Percentiles rank a stretch among this genome's conserved stretches.
Conservation (phyloP, 2,329 filamentous ascomycete genomes). For the Colletotrichum theobromicola region DNA sequence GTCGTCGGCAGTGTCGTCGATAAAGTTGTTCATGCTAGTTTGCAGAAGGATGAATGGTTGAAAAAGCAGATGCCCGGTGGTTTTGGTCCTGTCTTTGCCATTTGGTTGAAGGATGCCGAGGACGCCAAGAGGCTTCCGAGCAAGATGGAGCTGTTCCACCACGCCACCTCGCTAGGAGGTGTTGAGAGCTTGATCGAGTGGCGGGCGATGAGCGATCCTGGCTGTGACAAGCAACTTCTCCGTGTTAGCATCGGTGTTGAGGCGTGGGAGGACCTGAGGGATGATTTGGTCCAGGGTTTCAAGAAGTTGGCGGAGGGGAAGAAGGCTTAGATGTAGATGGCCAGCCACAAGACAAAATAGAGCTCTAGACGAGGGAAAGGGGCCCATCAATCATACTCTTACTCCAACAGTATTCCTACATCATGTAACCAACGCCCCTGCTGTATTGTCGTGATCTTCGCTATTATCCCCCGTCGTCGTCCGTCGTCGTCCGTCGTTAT, state of each 20-base stretch:
- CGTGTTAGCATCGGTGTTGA: constrained; percentile 89
- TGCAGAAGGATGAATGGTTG: constrained; percentile 81
- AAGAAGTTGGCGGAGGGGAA: constrained; percentile 52
- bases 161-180: constrained; percentile 92
- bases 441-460: neutral
- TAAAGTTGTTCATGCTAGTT: constrained; percentile 75
- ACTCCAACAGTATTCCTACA: neutral
- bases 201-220: constrained; percentile 84
- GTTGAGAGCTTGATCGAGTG: constrained; percentile 98
- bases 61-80: constrained; percentile 88
- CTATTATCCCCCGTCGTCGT: neutral
- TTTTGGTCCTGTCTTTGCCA: constrained; percentile 86
- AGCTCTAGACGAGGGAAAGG: neutral
- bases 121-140: constrained; percentile 75
- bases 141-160: constrained; percentile 83
- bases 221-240: constrained; percentile 74
- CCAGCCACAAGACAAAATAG: neutral
- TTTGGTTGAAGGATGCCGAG: constrained; percentile 66
- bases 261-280: constrained; percentile 80
- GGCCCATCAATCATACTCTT: neutral
- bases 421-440: neutral
- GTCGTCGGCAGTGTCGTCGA: constrained; percentile 60
- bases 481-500: neutral
- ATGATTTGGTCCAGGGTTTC: constrained; percentile 75
- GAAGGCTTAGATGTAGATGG: neutral